These are phyloP conservation scores for Udeniomyces megalosporus DNA, from an alignment of 768 basidiomycete species.

Conservation along the genomic window DNA sequence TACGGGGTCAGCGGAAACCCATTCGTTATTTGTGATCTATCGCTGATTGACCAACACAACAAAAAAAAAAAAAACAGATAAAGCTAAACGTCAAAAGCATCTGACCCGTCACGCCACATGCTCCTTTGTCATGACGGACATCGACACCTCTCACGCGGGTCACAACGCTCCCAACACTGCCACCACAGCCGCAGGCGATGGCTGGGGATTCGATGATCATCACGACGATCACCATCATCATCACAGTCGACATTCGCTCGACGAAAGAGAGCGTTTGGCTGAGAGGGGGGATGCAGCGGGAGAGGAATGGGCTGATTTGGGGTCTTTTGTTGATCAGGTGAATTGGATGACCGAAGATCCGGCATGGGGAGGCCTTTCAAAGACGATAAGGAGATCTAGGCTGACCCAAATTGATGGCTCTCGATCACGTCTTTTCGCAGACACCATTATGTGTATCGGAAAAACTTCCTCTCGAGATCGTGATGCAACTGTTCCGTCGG, in stretches of 20 bases:
- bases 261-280: constrained; percentile 38
- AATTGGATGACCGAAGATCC: too few species aligned
- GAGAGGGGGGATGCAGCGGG: constrained; percentile 42
- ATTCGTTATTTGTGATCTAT: background rate
- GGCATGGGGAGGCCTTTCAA: too few species aligned
- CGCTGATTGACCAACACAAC: too few species aligned
- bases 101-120: constrained; percentile 52
- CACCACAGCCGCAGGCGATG: constrained; percentile 1
- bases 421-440: constrained; percentile 34
- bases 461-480: constrained; percentile 82
- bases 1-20: background rate
- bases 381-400: too few species aligned
- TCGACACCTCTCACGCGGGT: constrained; percentile 18
- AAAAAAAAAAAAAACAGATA: constrained; percentile 40
- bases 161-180: constrained; percentile 12
- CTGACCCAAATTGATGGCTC: background rate
- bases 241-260: too few species aligned
- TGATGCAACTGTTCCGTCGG: constrained; percentile 91
- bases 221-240: constrained; percentile 43
- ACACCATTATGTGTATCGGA: constrained; percentile 86
- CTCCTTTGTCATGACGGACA: constrained; percentile 42
- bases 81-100: constrained; percentile 48
- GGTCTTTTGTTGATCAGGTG: constrained; percentile 93
- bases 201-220: constrained; percentile 18
- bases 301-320: constrained; percentile 31